A percentile compares a stretch with the other conserved stretches of the same genome.
These are phyloP conservation scores for Yamadazyma diddensiae DNA, from an alignment of 1,139 yeast species.

Conservation along the genomic window DNA sequence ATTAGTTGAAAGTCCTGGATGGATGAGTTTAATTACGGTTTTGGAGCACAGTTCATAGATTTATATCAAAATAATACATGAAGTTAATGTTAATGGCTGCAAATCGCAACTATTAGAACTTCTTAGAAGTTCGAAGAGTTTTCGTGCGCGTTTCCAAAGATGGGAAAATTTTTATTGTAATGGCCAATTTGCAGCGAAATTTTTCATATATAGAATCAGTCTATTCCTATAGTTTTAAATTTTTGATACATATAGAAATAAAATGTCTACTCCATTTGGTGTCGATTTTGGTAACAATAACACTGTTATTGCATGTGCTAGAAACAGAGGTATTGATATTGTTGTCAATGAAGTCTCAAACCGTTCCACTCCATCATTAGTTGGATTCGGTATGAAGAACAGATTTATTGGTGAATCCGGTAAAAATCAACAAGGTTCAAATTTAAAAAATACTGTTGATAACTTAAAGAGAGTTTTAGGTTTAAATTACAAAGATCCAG, in stretches of 20 bases:
- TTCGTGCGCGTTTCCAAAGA: conserved; percentile 5
- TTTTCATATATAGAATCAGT: conserved; percentile 4
- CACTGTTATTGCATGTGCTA: conserved; percentile 95
- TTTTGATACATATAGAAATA: conserved; percentile 1
- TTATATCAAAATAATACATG: conserved; percentile 9
- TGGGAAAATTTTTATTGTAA: conserved; percentile 12
- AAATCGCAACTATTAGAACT: background rate
- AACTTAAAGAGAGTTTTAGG: conserved; percentile 92
- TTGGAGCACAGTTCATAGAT: conserved; percentile 31
- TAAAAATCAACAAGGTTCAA: conserved; percentile 93
- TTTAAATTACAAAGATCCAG: conserved; percentile 72
- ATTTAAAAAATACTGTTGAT: conserved; percentile 93
- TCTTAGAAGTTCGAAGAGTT: conserved; percentile 7
- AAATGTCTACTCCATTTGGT: conserved; percentile 83
- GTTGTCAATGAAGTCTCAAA: conserved; percentile 98
- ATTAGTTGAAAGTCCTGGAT: conserved; percentile 64
- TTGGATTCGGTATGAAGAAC: conserved; percentile 87
- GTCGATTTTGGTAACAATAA: conserved; percentile 95
- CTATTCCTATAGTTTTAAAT: background rate
- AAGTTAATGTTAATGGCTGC: conserved; percentile 3
- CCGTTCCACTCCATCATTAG: conserved; percentile 92
- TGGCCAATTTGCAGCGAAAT: conserved; percentile 7
- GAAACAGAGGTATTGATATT: conserved; percentile 97
- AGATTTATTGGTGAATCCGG: conserved; percentile 95
- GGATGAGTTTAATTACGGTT: conserved; percentile 73